Conservation (phyloP, 148 eudicot genomes). For the Camellia granthamiana region DNA sequence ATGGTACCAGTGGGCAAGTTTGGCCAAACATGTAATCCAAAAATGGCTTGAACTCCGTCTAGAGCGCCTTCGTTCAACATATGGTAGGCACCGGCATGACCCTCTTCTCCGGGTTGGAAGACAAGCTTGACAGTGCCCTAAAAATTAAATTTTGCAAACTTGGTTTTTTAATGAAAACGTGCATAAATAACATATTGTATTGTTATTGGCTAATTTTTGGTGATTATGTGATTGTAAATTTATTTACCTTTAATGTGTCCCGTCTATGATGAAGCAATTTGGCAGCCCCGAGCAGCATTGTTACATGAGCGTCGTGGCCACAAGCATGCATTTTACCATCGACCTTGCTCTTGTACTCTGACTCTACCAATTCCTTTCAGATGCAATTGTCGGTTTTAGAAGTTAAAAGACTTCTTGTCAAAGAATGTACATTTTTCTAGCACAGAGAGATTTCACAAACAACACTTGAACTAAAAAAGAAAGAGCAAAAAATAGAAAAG, state of each 20-base stretch:
- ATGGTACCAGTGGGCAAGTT: constrained; percentile 21
- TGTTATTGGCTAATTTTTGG: neutral
- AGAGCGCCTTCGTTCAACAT: constrained; percentile 44
- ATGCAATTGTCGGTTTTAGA: neutral
- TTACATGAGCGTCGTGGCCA: constrained; percentile 59
- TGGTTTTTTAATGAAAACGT: neutral
- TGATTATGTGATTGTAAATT: constrained; percentile 5
- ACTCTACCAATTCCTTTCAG: constrained; percentile 48
- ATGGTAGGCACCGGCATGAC: constrained; percentile 42
- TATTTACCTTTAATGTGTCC: constrained; percentile 38
- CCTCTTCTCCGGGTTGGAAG: constrained; percentile 51
- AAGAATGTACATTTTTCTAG: neutral
- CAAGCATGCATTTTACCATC: constrained; percentile 61
- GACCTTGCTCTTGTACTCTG: constrained; percentile 52
- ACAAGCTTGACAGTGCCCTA: constrained; percentile 44
- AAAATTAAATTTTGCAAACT: neutral
- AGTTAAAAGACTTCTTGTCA: neutral
- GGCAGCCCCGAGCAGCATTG: constrained; percentile 64
- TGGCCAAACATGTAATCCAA: constrained; percentile 35
- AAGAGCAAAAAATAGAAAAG: neutral
- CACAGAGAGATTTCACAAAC: neutral
- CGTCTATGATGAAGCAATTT: constrained; percentile 37
- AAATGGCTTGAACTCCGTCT: constrained; percentile 38
- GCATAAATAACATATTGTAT: neutral
- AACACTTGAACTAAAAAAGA: too few species aligned